Base-by-base conservation (phyloP, 495 filamentous ascomycete species). In the Trichoderma virens region DNA sequence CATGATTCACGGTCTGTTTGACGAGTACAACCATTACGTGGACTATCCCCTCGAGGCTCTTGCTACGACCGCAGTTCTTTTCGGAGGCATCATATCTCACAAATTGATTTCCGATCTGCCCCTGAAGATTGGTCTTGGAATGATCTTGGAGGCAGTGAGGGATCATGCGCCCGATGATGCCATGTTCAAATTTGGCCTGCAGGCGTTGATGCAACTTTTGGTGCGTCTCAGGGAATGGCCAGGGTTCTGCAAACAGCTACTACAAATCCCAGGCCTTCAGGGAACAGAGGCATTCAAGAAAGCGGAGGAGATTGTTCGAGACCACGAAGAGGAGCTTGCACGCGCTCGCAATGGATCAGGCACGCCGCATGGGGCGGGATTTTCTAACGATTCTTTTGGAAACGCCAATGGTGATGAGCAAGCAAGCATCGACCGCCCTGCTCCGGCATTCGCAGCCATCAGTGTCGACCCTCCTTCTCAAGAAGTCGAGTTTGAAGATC, bases 111-210 rank as follows among this genome's bases (percentile, higher is more conserved):
- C 91, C 60, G 87, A 90, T 30, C 86, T 99, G 38, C 91, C 94
- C 2, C 86, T 98, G 51, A 90, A 95, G 69, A 91, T 96, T 62
- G 94, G 89, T 13, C 78, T 97, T 54, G 91, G 88, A 5, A 98
- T 99, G 94, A 93, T 99, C 65, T 80, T 97, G 34, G 93, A 99
- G 73, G 90, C 95, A 16, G 92, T 98, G 14, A 80, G 89, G 56
- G 91, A 96, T 65, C 88, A 92, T 67, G 79, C 82, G 5, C 83
- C 89, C 11, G 88, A 93, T 18, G 84, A 90, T 60, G 85, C 89
- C 0, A 98, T 99, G 94, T 98, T 92, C 78, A 97, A 97, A 68
- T 99, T 99, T 72, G 94, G 94, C 1, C 82, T 98, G n/a, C 93
- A 98, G 71, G 95, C 94, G 8, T 86, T 99, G 35, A 86, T 96